phyloP scores from a whole-genome alignment of 106 monocot genomes.

The Acanthochlamys bracteata region DNA sequence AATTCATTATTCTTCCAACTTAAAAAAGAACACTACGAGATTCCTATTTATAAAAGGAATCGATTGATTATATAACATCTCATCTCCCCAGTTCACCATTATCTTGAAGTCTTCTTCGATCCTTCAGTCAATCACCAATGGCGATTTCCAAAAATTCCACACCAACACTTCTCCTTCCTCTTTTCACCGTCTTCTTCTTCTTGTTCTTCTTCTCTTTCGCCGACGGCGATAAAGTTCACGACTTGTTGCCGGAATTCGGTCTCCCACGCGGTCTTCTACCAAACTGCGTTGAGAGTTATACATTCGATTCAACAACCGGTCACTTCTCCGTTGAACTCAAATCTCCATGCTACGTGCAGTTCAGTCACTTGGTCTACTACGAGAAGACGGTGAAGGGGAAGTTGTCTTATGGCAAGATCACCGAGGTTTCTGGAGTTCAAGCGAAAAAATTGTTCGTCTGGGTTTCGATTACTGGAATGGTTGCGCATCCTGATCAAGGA shows the following conservation, averaged over 20 bases:
- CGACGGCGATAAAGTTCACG: constrained; percentile 20
- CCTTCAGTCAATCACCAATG: not conserved
- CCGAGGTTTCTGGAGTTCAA: constrained; percentile 49
- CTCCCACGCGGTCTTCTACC: constrained; percentile 53
- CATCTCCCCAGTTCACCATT: too few relatives aligned
- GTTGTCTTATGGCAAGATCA: constrained; percentile 51
- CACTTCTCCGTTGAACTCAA: constrained; percentile 28
- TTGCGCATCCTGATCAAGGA: constrained; percentile 14
- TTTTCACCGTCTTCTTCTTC: not conserved
- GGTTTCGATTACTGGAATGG: constrained; percentile 46
- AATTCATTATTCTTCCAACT: too few relatives aligned
- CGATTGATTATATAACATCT: too few relatives aligned
- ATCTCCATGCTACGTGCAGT: constrained; percentile 52
- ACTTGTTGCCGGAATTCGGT: constrained; percentile 36
- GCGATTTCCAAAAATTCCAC: too few relatives aligned
- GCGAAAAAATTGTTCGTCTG: constrained; percentile 67
- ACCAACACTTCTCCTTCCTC: not conserved
- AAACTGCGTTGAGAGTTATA: constrained; percentile 29
- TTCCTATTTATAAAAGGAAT: too few relatives aligned
- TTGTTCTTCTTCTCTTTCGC: not conserved
- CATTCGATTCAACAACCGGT: constrained; percentile 22
- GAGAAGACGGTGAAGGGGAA: constrained; percentile 40
- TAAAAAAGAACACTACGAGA: too few relatives aligned
- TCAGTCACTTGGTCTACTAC: constrained; percentile 55
- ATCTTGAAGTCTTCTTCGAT: too few relatives aligned